Evolutionary conservation across 73 alveolate species (phyloP).

Genomic region (Stentor roeselii): DNA sequence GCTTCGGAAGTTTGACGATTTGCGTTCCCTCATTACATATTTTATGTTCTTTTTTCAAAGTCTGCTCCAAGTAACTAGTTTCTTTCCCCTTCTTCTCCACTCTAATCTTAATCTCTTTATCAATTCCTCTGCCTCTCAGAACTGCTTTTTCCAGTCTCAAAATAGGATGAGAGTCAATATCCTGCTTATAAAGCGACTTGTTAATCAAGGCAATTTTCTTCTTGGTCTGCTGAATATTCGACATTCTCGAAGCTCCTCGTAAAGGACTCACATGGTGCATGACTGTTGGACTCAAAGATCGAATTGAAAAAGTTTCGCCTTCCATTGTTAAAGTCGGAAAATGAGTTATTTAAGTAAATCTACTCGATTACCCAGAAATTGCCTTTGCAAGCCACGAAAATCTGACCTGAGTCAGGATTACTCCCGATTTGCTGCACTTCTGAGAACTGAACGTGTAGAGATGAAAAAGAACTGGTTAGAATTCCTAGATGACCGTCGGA

Average conservation of each 20-base stretch:
- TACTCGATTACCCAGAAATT: too few species aligned
- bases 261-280: neutral
- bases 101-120: neutral
- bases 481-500: too few species aligned
- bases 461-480: too few species aligned
- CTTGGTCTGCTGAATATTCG: neutral
- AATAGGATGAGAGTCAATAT: neutral
- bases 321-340: too few species aligned
- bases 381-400: too few species aligned
- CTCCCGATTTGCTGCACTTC: too few species aligned
- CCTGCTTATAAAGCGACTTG: neutral
- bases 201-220: neutral
- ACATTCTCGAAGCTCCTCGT: neutral
- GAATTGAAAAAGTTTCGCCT: too few species aligned
- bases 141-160: neutral
- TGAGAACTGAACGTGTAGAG: too few species aligned
- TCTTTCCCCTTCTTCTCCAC: neutral
- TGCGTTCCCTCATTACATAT: neutral
- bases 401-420: too few species aligned
- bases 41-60: constrained; percentile 7
- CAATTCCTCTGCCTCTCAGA: neutral
- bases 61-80: neutral
- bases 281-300: neutral
- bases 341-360: too few species aligned
- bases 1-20: constrained; percentile 24